phyloP scores from a whole-genome alignment of 176 grass and related monocot genomes.

The Tuctoria greenei region DNA sequence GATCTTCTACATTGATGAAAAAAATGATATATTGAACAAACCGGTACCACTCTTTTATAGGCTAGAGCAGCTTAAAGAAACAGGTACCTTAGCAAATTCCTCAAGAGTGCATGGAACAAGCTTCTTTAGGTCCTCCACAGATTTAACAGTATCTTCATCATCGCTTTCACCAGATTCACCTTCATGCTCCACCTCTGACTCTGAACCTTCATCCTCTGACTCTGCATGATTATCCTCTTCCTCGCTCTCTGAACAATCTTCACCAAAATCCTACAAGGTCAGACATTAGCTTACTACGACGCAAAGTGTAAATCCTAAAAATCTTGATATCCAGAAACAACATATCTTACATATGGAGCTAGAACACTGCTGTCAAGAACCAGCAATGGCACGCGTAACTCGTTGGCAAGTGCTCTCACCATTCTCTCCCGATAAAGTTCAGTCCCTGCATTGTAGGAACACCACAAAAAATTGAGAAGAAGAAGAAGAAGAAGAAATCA shows the following conservation, averaged over 20 bases:
- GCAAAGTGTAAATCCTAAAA: background rate
- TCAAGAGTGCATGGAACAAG: slow-evolving; percentile 47
- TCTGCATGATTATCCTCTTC: slow-evolving; percentile 50
- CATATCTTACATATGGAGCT: slow-evolving; percentile 67
- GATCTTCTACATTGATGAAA: background rate
- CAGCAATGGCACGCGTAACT: slow-evolving; percentile 64
- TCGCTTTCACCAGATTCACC: slow-evolving; percentile 69
- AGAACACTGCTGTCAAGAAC: slow-evolving; percentile 91
- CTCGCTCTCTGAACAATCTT: slow-evolving; percentile 66
- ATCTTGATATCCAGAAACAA: background rate
- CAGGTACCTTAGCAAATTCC: slow-evolving; percentile 60
- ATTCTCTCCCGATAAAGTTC: slow-evolving; percentile 85
- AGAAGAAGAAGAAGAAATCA: background rate
- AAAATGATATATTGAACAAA: slow-evolving; percentile 23
- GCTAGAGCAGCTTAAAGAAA: slow-evolving; percentile 31
- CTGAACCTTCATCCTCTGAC: slow-evolving; percentile 61
- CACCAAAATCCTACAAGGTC: slow-evolving; percentile 61
- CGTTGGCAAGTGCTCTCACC: slow-evolving; percentile 73
- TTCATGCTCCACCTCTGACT: slow-evolving; percentile 64
- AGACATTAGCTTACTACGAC: slow-evolving; percentile 28
- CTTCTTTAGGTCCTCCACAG: slow-evolving; percentile 51
- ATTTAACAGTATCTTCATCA: slow-evolving; percentile 46
- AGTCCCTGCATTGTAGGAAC: slow-evolving; percentile 57
- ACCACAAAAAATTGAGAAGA: background rate
- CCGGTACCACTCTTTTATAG: background rate